Conservation (phyloP, 2,329 filamentous ascomycete genomes). For the Neoascochyta sp. region DNA sequence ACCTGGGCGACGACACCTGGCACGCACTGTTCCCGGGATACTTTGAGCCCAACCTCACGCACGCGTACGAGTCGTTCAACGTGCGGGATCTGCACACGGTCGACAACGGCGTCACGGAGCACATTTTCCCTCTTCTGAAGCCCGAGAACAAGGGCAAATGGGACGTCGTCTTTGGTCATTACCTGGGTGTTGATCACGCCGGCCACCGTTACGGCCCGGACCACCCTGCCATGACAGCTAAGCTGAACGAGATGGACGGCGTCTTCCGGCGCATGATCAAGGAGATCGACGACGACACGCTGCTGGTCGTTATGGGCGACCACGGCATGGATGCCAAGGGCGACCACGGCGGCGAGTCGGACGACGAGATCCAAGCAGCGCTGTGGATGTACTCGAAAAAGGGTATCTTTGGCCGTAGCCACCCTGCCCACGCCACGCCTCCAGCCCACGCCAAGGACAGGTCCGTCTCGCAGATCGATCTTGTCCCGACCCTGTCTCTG, state of each 20-base stretch:
- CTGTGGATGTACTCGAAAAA: constrained; percentile 98
- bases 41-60: constrained; percentile 82
- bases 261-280: constrained; percentile 70
- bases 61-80: constrained; percentile 93
- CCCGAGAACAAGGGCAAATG: constrained; percentile 64
- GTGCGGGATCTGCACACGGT: constrained; percentile 97
- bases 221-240: constrained; percentile 85
- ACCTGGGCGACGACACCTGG: constrained; percentile 98
- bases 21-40: constrained; percentile 88
- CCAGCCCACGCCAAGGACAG: constrained; percentile 70
- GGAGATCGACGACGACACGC: constrained; percentile 74
- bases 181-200: constrained; percentile 92
- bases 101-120: constrained; percentile 88
- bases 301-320: constrained; percentile 96
- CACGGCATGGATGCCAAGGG: constrained; percentile 98
- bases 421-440: constrained; percentile 55
- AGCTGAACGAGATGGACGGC: constrained; percentile 84
- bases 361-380: constrained; percentile 90
- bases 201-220: constrained; percentile 94
- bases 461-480: constrained; percentile 81
- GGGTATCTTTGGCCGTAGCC: constrained; percentile 74
- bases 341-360: constrained; percentile 96
- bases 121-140: constrained; percentile 79
- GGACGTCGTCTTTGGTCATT: constrained; percentile 95
- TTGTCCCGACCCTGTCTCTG: constrained; percentile 86